Evolutionary conservation across 2,329 filamentous ascomycete genomes (phyloP).

Genomic region (Macrophomina tecta): DNA sequence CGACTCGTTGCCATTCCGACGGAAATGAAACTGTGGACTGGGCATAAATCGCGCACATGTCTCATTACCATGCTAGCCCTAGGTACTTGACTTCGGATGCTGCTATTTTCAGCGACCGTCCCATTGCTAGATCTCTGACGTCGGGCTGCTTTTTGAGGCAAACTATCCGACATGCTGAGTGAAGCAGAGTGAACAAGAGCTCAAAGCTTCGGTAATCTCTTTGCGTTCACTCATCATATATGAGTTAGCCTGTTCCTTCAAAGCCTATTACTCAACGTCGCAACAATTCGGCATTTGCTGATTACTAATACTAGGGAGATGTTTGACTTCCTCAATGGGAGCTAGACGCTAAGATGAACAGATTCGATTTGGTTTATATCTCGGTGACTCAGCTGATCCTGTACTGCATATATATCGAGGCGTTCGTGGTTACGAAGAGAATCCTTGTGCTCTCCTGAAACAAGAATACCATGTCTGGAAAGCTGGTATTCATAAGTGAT

Average conservation of each 20-base stretch:
- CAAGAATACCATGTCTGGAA: constrained; percentile 2
- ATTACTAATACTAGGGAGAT: too few species aligned
- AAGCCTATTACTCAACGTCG: too few species aligned
- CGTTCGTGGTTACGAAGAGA: too few species aligned
- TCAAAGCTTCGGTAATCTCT: not conserved
- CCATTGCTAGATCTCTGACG: not conserved
- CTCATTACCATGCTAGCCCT: constrained; percentile 7
- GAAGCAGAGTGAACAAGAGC: not conserved
- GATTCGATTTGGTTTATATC: too few species aligned
- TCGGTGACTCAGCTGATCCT: too few species aligned
- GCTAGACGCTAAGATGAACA: too few species aligned
- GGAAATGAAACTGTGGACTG: constrained; percentile 14
- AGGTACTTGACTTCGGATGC: not conserved
- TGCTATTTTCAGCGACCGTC: not conserved
- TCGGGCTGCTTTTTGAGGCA: not conserved
- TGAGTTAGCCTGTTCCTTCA: too few species aligned
- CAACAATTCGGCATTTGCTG: too few species aligned
- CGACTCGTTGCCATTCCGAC: not conserved
- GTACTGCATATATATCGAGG: too few species aligned
- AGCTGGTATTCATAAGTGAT: constrained; percentile 19
- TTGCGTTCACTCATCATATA: too few species aligned
- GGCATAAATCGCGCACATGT: constrained; percentile 19
- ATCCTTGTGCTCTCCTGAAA: not conserved
- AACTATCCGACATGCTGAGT: not conserved
- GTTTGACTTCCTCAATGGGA: too few species aligned